Base-by-base conservation (phyloP, 345 rosid species). In the Linum trigynum region DNA sequence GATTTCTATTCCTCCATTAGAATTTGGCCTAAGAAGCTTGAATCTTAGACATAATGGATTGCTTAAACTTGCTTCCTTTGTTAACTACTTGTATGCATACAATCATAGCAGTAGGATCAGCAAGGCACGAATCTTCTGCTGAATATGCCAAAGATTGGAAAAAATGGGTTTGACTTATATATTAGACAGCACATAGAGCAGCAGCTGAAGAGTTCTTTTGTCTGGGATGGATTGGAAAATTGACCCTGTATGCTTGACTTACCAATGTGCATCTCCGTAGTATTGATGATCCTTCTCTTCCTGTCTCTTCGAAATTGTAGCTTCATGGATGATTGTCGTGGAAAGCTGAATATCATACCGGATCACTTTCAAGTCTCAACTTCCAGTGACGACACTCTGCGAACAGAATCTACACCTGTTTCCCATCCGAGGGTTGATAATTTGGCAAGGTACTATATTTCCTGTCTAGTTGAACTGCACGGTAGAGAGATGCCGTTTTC, bases 241-340 rank as follows among this genome's bases (percentile, higher is more conserved):
- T 23, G 32, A 23, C 32, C 32, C 32, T 23, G 32, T 23, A 23
- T 23, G 32, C 32, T 23, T 23, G 32, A 23, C 32, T 23, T 23
- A 23, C 32, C 32, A 23, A 23, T 23, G 32, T 23, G 32, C 32
- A 23, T 23, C 32, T 23, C 32, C 32, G 32, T 23, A 23, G 32
- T 23, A 23, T 23, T 23, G 32, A 23, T 23, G 32, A 23, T 23
- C 32, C 32, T 23, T 23, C 32, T 48, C 11, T 48, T 15, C 53
- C 53, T 41, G 15, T 57, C n/a, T 35, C 5, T 56, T 15, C 5
- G 35, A 15, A n/a, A 32, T 1, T 57, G 38, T 48, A 63, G 75
- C 78, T 88, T 81, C 77, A 92, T 92, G 97, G 98, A 74, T 76
- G 96, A 81, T 81, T 62, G 74, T 76, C 77, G 74, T 72, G 81